These are phyloP conservation scores for Omphalotus olearius DNA, from an alignment of 1,284 basidiomycete genomes.

Conservation along the genomic window DNA sequence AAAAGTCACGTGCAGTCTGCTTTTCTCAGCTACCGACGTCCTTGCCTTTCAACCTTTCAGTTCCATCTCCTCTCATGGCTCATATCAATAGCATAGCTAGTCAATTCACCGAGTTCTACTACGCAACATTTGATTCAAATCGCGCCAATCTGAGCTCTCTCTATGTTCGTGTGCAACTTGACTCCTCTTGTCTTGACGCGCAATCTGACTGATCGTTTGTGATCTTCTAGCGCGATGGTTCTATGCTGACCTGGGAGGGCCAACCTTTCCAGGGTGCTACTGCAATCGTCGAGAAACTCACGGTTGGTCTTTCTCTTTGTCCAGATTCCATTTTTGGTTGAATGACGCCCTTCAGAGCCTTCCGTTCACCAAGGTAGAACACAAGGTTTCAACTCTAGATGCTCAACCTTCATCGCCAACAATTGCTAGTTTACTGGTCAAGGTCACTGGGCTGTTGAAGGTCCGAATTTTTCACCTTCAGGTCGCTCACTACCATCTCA, in stretches of 20 bases:
- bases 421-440: slow-evolving; percentile 73
- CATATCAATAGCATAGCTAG: slow-evolving; percentile 64
- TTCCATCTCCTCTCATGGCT: slow-evolving; percentile 46
- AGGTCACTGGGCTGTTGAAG: slow-evolving; percentile 82
- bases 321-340: too few relatives aligned
- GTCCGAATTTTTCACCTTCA: slow-evolving; percentile 38
- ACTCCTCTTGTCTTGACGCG: slow-evolving; percentile 16
- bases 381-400: slow-evolving; percentile 84
- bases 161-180: slow-evolving; percentile 56
- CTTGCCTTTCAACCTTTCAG: slow-evolving; percentile 8
- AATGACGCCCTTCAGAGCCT: slow-evolving; percentile 48
- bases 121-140: slow-evolving; percentile 63
- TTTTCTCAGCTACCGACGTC: background rate
- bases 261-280: slow-evolving; percentile 53
- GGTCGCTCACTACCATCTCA: slow-evolving; percentile 6
- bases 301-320: slow-evolving; percentile 41
- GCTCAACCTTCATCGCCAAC: slow-evolving; percentile 79
- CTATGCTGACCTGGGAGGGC: slow-evolving; percentile 91
- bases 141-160: slow-evolving; percentile 52
- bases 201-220: slow-evolving; percentile 24
- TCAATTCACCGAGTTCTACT: slow-evolving; percentile 78
- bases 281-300: slow-evolving; percentile 78
- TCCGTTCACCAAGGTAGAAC: slow-evolving; percentile 80
- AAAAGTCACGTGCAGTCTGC: background rate
- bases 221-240: slow-evolving; percentile 61